A percentile compares a stretch with the other conserved stretches of the same genome.
phyloP scores from a whole-genome alignment of 1,139 yeast species.

The Meyerozyma elateridarum region DNA sequence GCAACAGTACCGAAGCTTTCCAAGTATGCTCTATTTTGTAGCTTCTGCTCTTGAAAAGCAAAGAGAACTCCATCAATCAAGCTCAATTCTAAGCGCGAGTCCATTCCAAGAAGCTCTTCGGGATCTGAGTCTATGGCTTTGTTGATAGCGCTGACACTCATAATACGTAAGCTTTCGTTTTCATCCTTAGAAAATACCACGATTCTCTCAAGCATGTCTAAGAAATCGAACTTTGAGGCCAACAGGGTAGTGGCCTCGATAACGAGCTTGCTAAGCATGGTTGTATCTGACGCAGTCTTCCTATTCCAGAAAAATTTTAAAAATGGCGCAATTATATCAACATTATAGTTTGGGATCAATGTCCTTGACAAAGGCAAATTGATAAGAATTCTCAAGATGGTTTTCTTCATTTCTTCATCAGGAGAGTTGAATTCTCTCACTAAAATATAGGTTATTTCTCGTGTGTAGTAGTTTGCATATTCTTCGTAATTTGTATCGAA shows the following conservation, averaged over 20 bases:
- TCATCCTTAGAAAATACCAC: conserved; percentile 69
- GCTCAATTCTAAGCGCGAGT: conserved; percentile 48
- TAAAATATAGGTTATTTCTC: conserved; percentile 64
- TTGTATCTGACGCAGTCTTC: conserved; percentile 53
- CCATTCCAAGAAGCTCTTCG: conserved; percentile 35
- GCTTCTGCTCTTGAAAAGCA: conserved; percentile 77
- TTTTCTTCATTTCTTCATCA: conserved; percentile 83
- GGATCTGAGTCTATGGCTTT: conserved; percentile 25
- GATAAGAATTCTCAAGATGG: conserved; percentile 48
- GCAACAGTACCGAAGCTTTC: conserved; percentile 65
- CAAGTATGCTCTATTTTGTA: conserved; percentile 50
- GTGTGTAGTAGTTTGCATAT: conserved; percentile 72
- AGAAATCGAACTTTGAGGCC: conserved; percentile 64
- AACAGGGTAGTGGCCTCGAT: conserved; percentile 69
- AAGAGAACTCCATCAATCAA: conserved; percentile 79
- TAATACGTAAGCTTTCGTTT: conserved; percentile 70
- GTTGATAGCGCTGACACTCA: conserved; percentile 69
- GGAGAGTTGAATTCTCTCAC: conserved; percentile 74
- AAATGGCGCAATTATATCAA: conserved; percentile 56
- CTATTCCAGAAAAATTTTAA: conserved; percentile 77
- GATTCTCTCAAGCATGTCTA: conserved; percentile 54
- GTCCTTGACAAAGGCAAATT: conserved; percentile 30
- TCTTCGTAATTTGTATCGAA: conserved; percentile 50
- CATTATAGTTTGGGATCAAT: conserved; percentile 25
- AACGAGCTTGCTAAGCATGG: conserved; percentile 51